Evolutionary conservation across 176 grass and related monocot species (phyloP), one percentile per base, ranked within the genome.

Genomic region (Metroxylon sagu): DNA sequence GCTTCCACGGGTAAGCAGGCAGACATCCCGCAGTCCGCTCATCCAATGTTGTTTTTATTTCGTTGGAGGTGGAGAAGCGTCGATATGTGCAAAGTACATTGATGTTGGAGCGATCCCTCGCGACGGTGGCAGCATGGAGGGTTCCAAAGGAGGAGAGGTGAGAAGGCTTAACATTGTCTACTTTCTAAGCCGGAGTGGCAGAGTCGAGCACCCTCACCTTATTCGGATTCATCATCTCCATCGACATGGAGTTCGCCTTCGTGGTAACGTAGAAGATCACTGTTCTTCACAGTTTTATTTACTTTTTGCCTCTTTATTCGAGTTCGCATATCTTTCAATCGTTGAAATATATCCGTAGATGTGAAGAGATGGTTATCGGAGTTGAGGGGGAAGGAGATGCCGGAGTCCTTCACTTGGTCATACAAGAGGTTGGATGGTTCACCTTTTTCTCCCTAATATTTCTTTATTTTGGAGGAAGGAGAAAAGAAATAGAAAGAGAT

Each of bases 351-450:
- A 49, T 16, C 6, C 56, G 50, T 65, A 90, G 87, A 90, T 71
- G 82, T 90, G 18, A 90, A 90, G 79, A 65, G 79, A 57, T 90
- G 82, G 87, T 82, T 90, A 3, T 62, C 82, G 50, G 87, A 90
- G 76, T 70, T 90, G 14, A 79, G 82, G 15, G 79, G 87, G 63
- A 82, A 82, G 72, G 82, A 67, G 58, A 66, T 85, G 72, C 59
- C 82, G 55, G 72, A 76, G 18, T 79, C 54, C 5, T 85, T 85
- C 66, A 70, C 87, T 4, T 90, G 87, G 87, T 85, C 79, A 1
- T 82, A 85, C 68, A 90, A 85, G 55, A 85, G 76, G 87, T 85
- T 67, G 0, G 10, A 5, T 43, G 25, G 16, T 17, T 16, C 31
- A 35, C 7, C 30, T 7, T 31, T 31, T 68, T 25, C 6, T 39